phyloP scores from a whole-genome alignment of 768 basidiomycete genomes.

The Kwoniella sp. region DNA sequence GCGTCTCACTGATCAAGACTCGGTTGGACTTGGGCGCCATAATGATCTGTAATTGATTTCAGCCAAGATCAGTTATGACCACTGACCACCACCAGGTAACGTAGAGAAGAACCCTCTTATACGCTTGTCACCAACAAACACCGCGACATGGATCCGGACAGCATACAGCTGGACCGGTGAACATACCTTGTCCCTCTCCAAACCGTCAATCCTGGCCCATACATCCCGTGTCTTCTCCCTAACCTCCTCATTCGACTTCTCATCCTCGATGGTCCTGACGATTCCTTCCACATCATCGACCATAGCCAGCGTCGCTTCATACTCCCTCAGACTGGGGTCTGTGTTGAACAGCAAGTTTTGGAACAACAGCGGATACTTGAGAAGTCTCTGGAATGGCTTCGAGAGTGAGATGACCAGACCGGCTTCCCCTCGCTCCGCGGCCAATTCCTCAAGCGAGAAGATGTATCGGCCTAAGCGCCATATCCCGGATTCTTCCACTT shows the following conservation, averaged over 20 bases:
- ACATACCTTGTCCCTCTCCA: constrained; percentile 84
- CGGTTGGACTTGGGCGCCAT: constrained; percentile 88
- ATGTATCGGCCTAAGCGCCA: constrained; percentile 26
- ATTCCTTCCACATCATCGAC: constrained; percentile 96
- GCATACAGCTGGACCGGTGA: not conserved
- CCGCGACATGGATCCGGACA: too few relatives aligned
- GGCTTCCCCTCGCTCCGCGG: constrained; percentile 85
- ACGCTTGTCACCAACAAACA: too few relatives aligned
- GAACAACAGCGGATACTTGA: constrained; percentile 96
- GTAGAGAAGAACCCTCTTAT: too few relatives aligned
- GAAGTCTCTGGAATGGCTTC: constrained; percentile 93
- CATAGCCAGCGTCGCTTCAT: constrained; percentile 88
- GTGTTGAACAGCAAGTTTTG: constrained; percentile 92
- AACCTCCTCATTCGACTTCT: constrained; percentile 95
- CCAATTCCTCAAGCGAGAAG: constrained; percentile 68
- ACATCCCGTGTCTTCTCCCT: constrained; percentile 93
- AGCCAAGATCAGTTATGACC: constrained; percentile 1
- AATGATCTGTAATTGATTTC: constrained; percentile 58
- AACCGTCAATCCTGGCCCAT: constrained; percentile 91
- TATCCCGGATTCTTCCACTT: constrained; percentile 27
- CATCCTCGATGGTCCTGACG: constrained; percentile 94
- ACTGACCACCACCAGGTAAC: not conserved
- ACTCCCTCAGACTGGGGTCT: constrained; percentile 95
- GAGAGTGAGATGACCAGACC: constrained; percentile 92
- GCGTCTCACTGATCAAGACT: constrained; percentile 75